Evolutionary conservation across 352 stramenopile genomes (phyloP), one percentile per base, ranked within the genome.

Genomic region (Pilasporangium apinafurcum): DNA sequence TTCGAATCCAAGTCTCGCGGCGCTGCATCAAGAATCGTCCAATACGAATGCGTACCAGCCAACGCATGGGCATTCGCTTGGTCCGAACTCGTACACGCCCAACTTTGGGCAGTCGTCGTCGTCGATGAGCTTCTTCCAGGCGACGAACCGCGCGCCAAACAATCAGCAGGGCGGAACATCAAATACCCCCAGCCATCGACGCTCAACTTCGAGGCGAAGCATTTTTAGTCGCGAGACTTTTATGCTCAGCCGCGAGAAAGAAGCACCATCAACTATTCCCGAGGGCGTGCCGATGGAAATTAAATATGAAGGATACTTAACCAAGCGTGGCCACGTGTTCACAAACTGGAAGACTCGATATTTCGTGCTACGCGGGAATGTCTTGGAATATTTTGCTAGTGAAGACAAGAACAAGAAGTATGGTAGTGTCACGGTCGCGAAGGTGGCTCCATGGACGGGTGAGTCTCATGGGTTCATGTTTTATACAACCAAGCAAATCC

Each of bases 331-430:
- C 24, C 83, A 95, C 58, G 67, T 92, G 56, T 91, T 92, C 37
- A 95, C 81, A 21, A 95, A 89, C 59, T 95, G 83, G 83, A 95
- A 93, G 60, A 95, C 82, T 47, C 76, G 83, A 18, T 95, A 92
- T 62, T 95, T 95, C 51, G 86, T 86, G 26, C 53, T 95, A 31
- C 68, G 79, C 17, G 74, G 76, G 8, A 85, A 92, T 25, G 71
- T 89, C 37, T 57, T 94, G 35, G 82, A 92, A 46, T 94, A 94
- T 49, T 94, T 89, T 33, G 69, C 78, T 2, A 68, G 74, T 30
- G 83, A 92, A 51, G 80, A 90, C 45, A 94, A 92, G 58, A 65
- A 55, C 27, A 92, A 92, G 53, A 80, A 81, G 32, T 89, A 92
- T 37, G 83, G 83, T 16, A 82, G 68, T n/a, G 83, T 95, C 5